Evolutionary conservation across 2,329 filamentous ascomycete genomes (phyloP).

Genomic region (Thelonectria olida): DNA sequence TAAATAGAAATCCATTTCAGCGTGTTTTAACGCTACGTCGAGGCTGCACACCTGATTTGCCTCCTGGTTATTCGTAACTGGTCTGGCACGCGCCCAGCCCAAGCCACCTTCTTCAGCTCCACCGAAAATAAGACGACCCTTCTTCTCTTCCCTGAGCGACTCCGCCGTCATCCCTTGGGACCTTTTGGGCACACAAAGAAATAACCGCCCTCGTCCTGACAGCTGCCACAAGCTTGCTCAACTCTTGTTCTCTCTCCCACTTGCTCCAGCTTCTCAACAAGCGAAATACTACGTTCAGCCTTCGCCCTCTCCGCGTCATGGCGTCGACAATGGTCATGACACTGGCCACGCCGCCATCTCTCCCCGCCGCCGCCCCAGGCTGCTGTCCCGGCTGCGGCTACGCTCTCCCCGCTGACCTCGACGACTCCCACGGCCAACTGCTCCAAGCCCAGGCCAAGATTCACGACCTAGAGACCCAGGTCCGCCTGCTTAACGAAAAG

Average conservation of each 20-base stretch:
- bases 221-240: too few relatives aligned
- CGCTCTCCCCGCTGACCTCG: slow-evolving; percentile 48
- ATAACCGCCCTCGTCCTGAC: too few relatives aligned
- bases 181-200: not conserved
- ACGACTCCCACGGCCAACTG: slow-evolving; percentile 54
- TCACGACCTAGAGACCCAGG: slow-evolving; percentile 75
- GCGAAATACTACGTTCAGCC: not conserved
- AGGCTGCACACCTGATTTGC: slow-evolving; percentile 1
- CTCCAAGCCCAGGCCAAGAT: slow-evolving; percentile 68
- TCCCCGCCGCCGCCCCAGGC: slow-evolving; percentile 37
- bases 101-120: slow-evolving; percentile 10
- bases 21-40: not conserved
- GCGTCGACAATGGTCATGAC: slow-evolving; percentile 47
- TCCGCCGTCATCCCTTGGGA: not conserved
- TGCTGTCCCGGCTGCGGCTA: slow-evolving; percentile 63
- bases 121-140: slow-evolving; percentile 10
- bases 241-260: not conserved
- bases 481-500: slow-evolving; percentile 75
- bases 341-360: slow-evolving; percentile 43
- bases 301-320: slow-evolving; percentile 24
- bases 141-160: not conserved
- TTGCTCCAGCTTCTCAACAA: not conserved
- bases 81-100: slow-evolving; percentile 12
- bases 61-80: slow-evolving; percentile 14
- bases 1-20: not conserved